A percentile compares a stretch with the other conserved stretches of the same genome.
These are phyloP conservation scores for Mediolabrus comicus DNA, from an alignment of 108 stramenopile genomes.

Conservation along the genomic window DNA sequence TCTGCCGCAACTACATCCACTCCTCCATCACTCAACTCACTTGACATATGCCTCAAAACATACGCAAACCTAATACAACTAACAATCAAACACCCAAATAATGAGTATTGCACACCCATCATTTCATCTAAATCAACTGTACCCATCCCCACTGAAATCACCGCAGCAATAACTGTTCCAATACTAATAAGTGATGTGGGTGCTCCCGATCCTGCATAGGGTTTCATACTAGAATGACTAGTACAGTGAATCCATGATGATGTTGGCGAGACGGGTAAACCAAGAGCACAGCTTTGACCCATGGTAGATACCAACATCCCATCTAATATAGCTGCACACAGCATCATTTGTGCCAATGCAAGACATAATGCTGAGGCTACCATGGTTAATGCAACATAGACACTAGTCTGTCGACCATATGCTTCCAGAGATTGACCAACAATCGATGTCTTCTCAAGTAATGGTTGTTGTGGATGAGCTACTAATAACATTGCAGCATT, in stretches of 20 bases:
- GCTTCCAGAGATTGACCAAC: slow-evolving; percentile 34
- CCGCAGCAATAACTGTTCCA: slow-evolving; percentile 26
- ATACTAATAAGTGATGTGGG: slow-evolving; percentile 26
- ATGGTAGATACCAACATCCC: slow-evolving; percentile 28
- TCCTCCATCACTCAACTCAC: not conserved
- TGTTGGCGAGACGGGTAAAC: not conserved
- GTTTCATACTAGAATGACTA: slow-evolving; percentile 27
- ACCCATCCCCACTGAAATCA: slow-evolving; percentile 18
- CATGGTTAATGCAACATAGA: slow-evolving; percentile 32
- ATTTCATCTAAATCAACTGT: slow-evolving; percentile 38
- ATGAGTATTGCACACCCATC: slow-evolving; percentile 33
- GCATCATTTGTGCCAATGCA: slow-evolving; percentile 12
- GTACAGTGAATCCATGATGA: slow-evolving; percentile 31
- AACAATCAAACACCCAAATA: slow-evolving; percentile 29
- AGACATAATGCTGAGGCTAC: slow-evolving; percentile 33
- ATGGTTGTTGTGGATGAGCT: slow-evolving; percentile 1
- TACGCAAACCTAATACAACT: slow-evolving; percentile 15
- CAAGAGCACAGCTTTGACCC: slow-evolving; percentile 37
- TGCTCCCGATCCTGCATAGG: slow-evolving; percentile 31
- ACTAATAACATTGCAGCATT: not conserved
- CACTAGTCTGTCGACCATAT: slow-evolving; percentile 15
- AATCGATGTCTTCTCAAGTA: slow-evolving; percentile 25
- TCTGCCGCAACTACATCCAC: not conserved
- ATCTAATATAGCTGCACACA: slow-evolving; percentile 39
- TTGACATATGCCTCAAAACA: slow-evolving; percentile 17